Conservation (phyloP, 495 filamentous ascomycete species). For the Geoglossum glabrum region DNA sequence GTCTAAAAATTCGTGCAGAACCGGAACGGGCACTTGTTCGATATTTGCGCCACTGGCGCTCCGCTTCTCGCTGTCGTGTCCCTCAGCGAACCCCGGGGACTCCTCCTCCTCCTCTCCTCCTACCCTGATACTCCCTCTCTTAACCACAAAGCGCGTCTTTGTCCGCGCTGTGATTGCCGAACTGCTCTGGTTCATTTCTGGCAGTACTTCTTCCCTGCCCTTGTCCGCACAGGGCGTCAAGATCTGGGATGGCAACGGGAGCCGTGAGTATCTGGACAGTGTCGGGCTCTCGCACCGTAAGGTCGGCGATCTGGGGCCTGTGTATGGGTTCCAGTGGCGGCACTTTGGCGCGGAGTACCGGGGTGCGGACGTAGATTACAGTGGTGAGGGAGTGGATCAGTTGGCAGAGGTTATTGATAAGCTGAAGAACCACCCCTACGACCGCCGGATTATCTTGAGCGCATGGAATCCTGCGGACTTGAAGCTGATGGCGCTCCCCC, state of each 20-base stretch:
- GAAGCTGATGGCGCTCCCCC: slow-evolving; percentile 77
- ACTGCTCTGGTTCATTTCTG: slow-evolving; percentile 89
- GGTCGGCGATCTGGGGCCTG: slow-evolving; percentile 79
- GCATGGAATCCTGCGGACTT: slow-evolving; percentile 90
- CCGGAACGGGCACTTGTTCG: slow-evolving; percentile 78
- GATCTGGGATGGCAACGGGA: slow-evolving; percentile 97
- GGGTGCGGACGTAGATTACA: slow-evolving; percentile 63
- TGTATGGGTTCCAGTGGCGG: slow-evolving; percentile 98
- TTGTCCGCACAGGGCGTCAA: slow-evolving; percentile 64
- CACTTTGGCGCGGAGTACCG: slow-evolving; percentile 87
- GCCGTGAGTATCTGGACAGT: slow-evolving; percentile 67
- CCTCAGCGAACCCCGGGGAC: slow-evolving; percentile 17
- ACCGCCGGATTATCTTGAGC: slow-evolving; percentile 68
- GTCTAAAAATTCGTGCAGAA: too few species aligned
- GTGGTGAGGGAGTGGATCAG: slow-evolving; percentile 78
- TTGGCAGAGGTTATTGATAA: slow-evolving; percentile 70
- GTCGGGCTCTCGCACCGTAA: slow-evolving; percentile 60
- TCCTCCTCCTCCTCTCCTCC: too few species aligned
- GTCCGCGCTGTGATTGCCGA: slow-evolving; percentile 76
- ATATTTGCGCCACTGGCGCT: slow-evolving; percentile 73
- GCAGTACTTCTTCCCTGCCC: slow-evolving; percentile 53
- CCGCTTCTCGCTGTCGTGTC: slow-evolving; percentile 60
- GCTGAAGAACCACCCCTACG: slow-evolving; percentile 61
- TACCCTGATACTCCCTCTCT: slow-evolving; percentile 58
- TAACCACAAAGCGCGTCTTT: slow-evolving; percentile 95